Evolutionary conservation across 176 grass and related monocot genomes (phyloP), one percentile per base, ranked within the genome.

Genomic region (Rhipidocladum racemiflorum): DNA sequence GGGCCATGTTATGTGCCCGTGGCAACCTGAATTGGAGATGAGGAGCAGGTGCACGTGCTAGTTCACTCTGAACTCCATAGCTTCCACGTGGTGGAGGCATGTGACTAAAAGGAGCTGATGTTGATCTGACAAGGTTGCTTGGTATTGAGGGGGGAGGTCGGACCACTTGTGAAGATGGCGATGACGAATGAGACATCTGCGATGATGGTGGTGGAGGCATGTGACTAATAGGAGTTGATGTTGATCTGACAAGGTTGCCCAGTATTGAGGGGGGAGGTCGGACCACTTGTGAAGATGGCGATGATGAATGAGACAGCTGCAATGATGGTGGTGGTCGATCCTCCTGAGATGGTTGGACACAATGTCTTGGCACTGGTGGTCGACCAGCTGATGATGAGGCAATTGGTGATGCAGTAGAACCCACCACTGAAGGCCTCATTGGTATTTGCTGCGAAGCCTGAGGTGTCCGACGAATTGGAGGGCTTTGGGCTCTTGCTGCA

Each of bases 21-120:
- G 83, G 66, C 61, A 67, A 59, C 60, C 78, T 84, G n/a, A 87
- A 78, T 74, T 89, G 86, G 30, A 94, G 92, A 89, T 94, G 92
- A 43, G 92, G 92, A 75, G 92, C 84, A 85, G 89, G 91, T 13
- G 91, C 79, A 61, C 91, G 91, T 50, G 79, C 77, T 34, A 73
- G 49, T 74, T 90, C 91, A 72, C 74, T 68, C 80, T 72, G 62
- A 54, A 34, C 69, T 74, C 79, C 86, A 86, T 69, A 70, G 80
- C 35, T 89, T 75, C 78, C 42, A 55, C 38, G 64, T 46, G 86
- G 38, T 63, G 84, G 29, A 82, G 87, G 66, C 20, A 40, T 78
- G 24, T 71, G 63, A 67, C 72, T 74, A 44, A 81, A 68, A 59
- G 84, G 55, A 29, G 35, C 46, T 76, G 83, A 71, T 17, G 87